phyloP scores from a whole-genome alignment of 176 grass and related monocot genomes.

The Triticum turgidum region DNA sequence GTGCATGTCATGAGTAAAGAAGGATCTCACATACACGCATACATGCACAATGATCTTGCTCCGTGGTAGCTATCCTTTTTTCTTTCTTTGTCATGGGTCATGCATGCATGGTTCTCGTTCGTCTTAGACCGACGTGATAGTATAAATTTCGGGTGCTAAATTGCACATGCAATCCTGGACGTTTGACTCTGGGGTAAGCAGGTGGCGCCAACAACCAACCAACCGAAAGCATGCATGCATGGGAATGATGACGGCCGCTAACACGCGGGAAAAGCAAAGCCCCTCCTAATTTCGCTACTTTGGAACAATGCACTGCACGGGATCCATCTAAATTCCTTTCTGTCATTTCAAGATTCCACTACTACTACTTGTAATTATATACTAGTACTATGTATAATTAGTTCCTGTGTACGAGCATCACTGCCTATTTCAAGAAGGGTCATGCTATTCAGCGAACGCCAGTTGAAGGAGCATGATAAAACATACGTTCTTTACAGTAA shows the following conservation, averaged over 20 bases:
- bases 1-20: background rate
- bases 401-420: no score
- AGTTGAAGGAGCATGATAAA: no score
- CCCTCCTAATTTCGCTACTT: background rate
- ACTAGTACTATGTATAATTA: no score
- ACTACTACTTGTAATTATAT: no score
- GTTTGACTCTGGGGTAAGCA: constrained; percentile 24
- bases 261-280: constrained; percentile 46
- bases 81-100: background rate
- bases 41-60: background rate
- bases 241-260: constrained; percentile 21
- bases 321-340: constrained; percentile 3
- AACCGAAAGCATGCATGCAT: background rate
- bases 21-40: background rate
- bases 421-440: no score
- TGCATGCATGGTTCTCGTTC: background rate
- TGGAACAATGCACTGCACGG: background rate
- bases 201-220: constrained; percentile 19
- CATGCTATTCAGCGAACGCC: no score
- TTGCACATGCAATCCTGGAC: constrained; percentile 1
- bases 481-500: no score
- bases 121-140: background rate
- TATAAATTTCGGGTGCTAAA: no score
- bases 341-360: background rate
- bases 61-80: background rate